Evolutionary conservation across 768 basidiomycete genomes (phyloP), one percentile per base, ranked within the genome.

Genomic region (Infundibulicybe gibba): DNA sequence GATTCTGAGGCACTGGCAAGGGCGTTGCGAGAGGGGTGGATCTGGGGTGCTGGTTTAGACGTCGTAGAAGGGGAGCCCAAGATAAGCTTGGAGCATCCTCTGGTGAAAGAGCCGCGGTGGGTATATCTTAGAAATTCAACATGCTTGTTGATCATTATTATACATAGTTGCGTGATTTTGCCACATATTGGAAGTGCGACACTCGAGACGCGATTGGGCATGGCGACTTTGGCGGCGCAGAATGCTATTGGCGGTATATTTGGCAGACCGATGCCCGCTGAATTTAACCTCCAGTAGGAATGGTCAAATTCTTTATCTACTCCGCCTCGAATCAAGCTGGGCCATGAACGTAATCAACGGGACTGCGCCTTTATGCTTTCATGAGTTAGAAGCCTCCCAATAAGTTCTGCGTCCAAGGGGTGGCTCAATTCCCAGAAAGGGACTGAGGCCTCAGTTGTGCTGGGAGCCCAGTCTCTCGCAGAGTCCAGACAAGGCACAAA

Each of bases 121-220:
- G 17, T 11, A 17, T 35, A 35, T 15, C 11, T 40, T 17, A 11
- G 38, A 33, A 32, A 39, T 43, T 47, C 30, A 16, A 35, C 5
- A 17, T 2, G 3, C 39, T 17, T 34, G 25, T 21, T 6, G 14
- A 20, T 37, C 51, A 42, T 37, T 34, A 41, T 25, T 21, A 6
- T 16, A 37, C 17, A 30, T 57, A 92, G 87, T 61, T 90, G 86
- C 52, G 74, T 87, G 6, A 77, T 95, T 10, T 53, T 99, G 25
- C 95, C 95, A 0, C 95, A 99, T 58, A 84, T 99, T 43, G 97
- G 81, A 15, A 92, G 90, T 52, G 94, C 90, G 3, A 94, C 94
- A 13, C 69, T 80, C 9, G 89, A 97, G 65, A 92, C 93, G 2
- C 74, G 94, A 45, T 62, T 79, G 43, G 85, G 74, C 6, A 97